phyloP scores from a whole-genome alignment of 805 yeast species.

The Suhomyces pyralidae region DNA sequence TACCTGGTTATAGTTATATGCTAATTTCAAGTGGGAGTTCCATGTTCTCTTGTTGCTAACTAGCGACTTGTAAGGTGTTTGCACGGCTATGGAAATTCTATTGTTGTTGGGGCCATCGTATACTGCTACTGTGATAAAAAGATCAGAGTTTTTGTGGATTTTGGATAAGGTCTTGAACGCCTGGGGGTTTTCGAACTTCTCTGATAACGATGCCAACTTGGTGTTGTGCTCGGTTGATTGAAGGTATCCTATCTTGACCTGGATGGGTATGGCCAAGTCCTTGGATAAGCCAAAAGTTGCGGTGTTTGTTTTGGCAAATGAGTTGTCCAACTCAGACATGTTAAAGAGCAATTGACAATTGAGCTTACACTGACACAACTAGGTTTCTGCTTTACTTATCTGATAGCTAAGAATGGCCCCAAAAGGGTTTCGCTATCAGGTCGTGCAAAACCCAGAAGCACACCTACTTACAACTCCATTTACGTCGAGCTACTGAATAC shows the following conservation, averaged over 20 bases:
- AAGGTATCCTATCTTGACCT: constrained; percentile 32
- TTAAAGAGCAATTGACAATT: neutral
- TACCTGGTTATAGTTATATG: constrained; percentile 70
- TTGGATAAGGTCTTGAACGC: constrained; percentile 33
- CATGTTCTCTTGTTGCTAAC: constrained; percentile 46
- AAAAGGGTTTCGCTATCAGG: neutral
- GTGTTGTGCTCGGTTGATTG: constrained; percentile 14
- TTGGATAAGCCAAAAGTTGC: constrained; percentile 40
- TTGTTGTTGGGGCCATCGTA: constrained; percentile 31
- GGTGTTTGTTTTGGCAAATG: constrained; percentile 18
- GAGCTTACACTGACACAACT: neutral
- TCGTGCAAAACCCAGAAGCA: neutral
- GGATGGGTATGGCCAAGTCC: constrained; percentile 32
- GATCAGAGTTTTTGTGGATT: constrained; percentile 33
- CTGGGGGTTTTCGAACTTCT: constrained; percentile 32
- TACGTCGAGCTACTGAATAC: too few species aligned
- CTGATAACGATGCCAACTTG: constrained; percentile 24
- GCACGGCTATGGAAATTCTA: constrained; percentile 27
- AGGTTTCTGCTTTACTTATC: neutral
- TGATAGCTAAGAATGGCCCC: neutral
- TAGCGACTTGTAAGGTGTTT: constrained; percentile 35
- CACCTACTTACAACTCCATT: neutral
- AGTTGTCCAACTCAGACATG: neutral
- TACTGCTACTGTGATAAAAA: constrained; percentile 29
- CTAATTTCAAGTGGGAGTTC: constrained; percentile 72